Evolutionary conservation across 1,284 basidiomycete genomes (phyloP).

Genomic region (Xerocomus minutiporus): DNA sequence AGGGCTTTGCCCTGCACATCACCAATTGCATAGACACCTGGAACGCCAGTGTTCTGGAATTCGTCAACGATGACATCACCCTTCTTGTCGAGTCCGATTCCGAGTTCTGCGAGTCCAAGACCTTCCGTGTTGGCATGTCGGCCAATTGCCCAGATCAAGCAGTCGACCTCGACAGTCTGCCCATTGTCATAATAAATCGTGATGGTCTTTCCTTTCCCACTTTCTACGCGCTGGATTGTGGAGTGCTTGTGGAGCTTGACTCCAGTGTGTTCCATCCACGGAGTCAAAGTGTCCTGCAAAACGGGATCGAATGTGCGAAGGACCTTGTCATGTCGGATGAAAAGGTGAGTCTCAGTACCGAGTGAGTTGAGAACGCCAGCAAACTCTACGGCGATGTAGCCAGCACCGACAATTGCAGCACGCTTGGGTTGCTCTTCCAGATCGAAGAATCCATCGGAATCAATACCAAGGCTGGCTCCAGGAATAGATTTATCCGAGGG

Average conservation of each 20-base stretch:
- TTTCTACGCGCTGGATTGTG: slow-evolving; percentile 75
- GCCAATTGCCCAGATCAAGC: slow-evolving; percentile 93
- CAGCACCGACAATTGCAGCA: slow-evolving; percentile 92
- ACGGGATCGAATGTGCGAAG: slow-evolving; percentile 91
- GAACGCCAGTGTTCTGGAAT: slow-evolving; percentile 80
- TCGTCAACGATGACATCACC: slow-evolving; percentile 89
- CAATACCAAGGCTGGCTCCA: slow-evolving; percentile 85
- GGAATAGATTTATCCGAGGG: slow-evolving; percentile 82
- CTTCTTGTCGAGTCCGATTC: slow-evolving; percentile 71
- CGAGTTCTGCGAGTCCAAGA: slow-evolving; percentile 75
- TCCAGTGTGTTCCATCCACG: slow-evolving; percentile 93
- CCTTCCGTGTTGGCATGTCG: slow-evolving; percentile 77
- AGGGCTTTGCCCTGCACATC: slow-evolving; percentile 91
- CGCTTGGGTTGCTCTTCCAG: slow-evolving; percentile 87
- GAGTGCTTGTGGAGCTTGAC: slow-evolving; percentile 81
- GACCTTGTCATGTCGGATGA: slow-evolving; percentile 88
- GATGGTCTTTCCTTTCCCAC: slow-evolving; percentile 61
- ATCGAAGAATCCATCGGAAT: slow-evolving; percentile 96
- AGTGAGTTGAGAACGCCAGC: slow-evolving; percentile 86
- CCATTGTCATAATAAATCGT: slow-evolving; percentile 70
- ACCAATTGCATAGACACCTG: slow-evolving; percentile 79
- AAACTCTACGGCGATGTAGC: slow-evolving; percentile 96
- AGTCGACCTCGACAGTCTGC: slow-evolving; percentile 80
- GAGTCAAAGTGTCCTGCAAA: slow-evolving; percentile 82
- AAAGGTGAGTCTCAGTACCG: slow-evolving; percentile 85